Evolutionary conservation across 1,284 basidiomycete species (phyloP).

Genomic region (Stygiomarasmius scandens): DNA sequence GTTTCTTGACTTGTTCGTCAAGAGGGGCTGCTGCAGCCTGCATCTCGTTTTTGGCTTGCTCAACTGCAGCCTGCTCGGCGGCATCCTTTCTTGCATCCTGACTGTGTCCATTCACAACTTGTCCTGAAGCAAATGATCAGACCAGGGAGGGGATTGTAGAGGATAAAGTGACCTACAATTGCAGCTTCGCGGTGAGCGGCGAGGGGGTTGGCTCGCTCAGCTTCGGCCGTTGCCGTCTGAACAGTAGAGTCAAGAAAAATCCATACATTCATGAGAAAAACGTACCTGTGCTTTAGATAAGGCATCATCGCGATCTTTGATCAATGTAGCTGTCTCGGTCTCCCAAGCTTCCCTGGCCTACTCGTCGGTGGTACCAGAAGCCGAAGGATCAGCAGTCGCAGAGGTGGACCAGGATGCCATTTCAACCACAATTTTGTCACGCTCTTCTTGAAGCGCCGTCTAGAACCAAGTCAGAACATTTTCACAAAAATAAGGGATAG

Average conservation of each 20-base stretch:
- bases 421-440: conserved; percentile 61
- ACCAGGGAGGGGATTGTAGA: no score
- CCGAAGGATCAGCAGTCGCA: conserved; percentile 23
- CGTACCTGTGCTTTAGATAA: conserved; percentile 56
- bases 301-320: conserved; percentile 63
- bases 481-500: not conserved
- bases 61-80: conserved; percentile 46
- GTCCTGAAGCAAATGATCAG: no score
- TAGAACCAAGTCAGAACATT: conserved; percentile 27
- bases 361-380: conserved; percentile 31
- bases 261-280: not conserved
- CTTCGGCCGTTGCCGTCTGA: conserved; percentile 49
- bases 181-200: conserved; percentile 34
- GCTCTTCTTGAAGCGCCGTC: conserved; percentile 60
- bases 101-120: conserved; percentile 41
- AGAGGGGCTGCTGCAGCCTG: conserved; percentile 29
- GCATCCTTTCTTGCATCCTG: conserved; percentile 44
- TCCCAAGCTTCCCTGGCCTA: conserved; percentile 58
- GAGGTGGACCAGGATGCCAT: conserved; percentile 49
- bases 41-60: conserved; percentile 53
- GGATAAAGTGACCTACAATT: conserved; percentile 11
- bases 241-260: not conserved
- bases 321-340: conserved; percentile 57
- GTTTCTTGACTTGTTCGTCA: conserved; percentile 50
- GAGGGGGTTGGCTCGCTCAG: conserved; percentile 49